phyloP scores from a whole-genome alignment of 345 rosid genomes.

The Linum usitatissimum region DNA sequence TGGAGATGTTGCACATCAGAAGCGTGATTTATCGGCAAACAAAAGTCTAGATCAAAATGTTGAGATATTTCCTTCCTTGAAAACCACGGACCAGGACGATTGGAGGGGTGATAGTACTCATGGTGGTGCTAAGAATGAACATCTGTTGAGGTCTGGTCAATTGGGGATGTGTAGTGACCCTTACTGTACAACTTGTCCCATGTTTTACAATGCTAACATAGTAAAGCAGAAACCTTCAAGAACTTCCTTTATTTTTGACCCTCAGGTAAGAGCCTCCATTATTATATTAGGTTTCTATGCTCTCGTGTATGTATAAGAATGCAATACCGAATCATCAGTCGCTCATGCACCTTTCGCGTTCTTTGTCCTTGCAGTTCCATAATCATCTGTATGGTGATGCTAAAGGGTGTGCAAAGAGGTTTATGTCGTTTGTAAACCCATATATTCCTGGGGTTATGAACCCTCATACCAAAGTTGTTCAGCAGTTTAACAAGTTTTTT shows the following conservation, averaged over 20 bases:
- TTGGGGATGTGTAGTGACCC: conserved; percentile 84
- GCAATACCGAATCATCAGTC: neutral
- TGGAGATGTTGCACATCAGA: conserved; percentile 22
- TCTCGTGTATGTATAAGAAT: too few relatives aligned
- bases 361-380: conserved; percentile 39
- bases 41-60: conserved; percentile 21
- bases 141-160: conserved; percentile 74
- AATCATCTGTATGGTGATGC: conserved; percentile 69
- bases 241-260: conserved; percentile 42
- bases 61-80: conserved; percentile 27
- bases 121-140: conserved; percentile 43
- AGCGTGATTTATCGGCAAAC: conserved; percentile 16
- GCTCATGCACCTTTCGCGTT: conserved; percentile 1
- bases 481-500: conserved; percentile 59
- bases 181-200: conserved; percentile 85
- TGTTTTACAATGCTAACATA: conserved; percentile 38
- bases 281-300: neutral
- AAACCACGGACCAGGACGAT: conserved; percentile 28
- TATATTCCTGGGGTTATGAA: conserved; percentile 60
- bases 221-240: conserved; percentile 26
- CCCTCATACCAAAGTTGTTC: conserved; percentile 61
- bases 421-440: conserved; percentile 22
- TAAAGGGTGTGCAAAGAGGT: conserved; percentile 66
- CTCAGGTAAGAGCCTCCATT: conserved; percentile 23
- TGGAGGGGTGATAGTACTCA: conserved; percentile 25